These are phyloP conservation scores for Diaporthe nobilis DNA, from an alignment of 2,329 filamentous ascomycete species.

Conservation along the genomic window DNA sequence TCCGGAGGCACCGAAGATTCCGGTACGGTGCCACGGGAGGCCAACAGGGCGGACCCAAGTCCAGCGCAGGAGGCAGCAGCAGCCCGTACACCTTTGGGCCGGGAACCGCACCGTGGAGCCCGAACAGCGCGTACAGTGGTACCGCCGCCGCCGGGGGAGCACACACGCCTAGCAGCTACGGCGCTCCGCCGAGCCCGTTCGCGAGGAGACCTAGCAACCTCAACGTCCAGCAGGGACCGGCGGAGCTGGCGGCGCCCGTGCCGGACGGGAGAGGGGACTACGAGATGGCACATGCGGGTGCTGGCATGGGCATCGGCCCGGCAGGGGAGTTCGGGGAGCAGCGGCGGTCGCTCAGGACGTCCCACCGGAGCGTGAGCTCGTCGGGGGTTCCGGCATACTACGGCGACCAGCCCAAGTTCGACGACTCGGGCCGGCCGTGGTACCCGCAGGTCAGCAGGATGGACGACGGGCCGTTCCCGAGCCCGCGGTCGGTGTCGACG, in stretches of 20 bases:
- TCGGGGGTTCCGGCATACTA: neutral
- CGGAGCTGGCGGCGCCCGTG: slow-evolving; percentile 30
- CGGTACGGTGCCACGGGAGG: slow-evolving; percentile 10
- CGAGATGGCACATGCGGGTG: neutral
- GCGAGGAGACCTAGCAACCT: slow-evolving; percentile 10
- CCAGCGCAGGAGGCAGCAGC: slow-evolving; percentile 25
- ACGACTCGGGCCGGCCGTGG: slow-evolving; percentile 34
- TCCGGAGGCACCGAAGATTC: slow-evolving; percentile 46
- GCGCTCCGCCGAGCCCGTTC: slow-evolving; percentile 20
- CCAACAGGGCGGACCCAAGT: slow-evolving; percentile 9
- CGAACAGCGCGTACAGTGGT: slow-evolving; percentile 21
- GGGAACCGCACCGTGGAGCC: slow-evolving; percentile 22
- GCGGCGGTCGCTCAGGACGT: slow-evolving; percentile 26
- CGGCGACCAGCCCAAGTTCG: slow-evolving; percentile 36
- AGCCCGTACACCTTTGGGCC: slow-evolving; percentile 14
- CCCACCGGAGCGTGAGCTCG: slow-evolving; percentile 24
- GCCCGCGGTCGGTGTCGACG: slow-evolving; percentile 25
- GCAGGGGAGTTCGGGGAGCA: neutral
- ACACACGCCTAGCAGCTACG: slow-evolving; percentile 12
- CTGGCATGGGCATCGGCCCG: neutral
- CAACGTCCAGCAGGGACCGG: slow-evolving; percentile 31
- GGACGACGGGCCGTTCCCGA: slow-evolving; percentile 26
- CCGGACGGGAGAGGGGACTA: neutral
- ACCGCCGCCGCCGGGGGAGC: neutral
- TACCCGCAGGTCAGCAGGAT: slow-evolving; percentile 37